Conservation (phyloP, 208 protist species). For the Dictyostelium gargantuum region DNA sequence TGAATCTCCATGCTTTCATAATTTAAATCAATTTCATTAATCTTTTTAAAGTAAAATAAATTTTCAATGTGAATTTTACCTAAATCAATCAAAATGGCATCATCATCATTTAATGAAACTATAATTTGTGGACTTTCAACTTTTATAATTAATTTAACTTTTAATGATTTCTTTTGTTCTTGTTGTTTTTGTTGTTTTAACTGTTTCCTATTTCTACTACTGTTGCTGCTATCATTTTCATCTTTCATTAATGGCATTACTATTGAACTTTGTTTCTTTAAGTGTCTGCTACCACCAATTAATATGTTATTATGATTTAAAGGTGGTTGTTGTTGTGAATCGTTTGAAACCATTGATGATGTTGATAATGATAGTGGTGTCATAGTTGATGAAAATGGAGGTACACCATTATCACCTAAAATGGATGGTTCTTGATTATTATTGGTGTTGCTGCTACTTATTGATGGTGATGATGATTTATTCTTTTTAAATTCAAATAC, state of each 20-base stretch:
- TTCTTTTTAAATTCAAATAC: background rate
- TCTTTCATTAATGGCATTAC: slow-evolving; percentile 37
- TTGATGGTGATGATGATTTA: background rate
- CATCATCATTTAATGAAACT: background rate
- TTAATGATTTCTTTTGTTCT: background rate
- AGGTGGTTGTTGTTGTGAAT: background rate
- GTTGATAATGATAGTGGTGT: slow-evolving; percentile 2
- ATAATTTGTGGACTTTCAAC: slow-evolving; percentile 33
- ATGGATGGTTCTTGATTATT: background rate
- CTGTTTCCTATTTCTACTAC: background rate
- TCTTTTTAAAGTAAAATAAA: background rate
- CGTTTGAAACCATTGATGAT: background rate
- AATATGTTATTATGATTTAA: background rate
- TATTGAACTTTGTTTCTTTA: slow-evolving; percentile 36
- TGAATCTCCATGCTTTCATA: slow-evolving; percentile 37
- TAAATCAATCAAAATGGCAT: slow-evolving; percentile 13
- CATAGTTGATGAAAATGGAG: background rate
- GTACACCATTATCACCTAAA: background rate
- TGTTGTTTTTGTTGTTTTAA: no score
- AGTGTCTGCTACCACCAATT: background rate
- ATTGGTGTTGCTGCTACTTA: background rate
- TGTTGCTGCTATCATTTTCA: no score
- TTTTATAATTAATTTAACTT: slow-evolving; percentile 1
- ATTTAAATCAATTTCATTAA: background rate
- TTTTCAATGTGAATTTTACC: slow-evolving; percentile 43